Evolutionary conservation across 306 rosid species (phyloP).

Genomic region (Canavalia gladiata): DNA sequence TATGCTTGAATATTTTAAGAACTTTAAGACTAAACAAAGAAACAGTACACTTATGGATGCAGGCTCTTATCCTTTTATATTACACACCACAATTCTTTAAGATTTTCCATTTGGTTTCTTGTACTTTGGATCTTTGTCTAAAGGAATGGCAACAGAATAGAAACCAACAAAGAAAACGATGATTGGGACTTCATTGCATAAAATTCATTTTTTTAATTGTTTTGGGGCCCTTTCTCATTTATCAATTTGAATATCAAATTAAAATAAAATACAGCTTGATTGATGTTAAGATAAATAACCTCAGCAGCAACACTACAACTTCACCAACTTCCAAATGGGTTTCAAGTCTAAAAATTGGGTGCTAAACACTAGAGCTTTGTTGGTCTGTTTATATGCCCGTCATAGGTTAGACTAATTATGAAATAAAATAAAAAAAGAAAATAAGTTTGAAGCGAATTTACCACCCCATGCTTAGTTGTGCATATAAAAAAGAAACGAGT

Average conservation of each 20-base stretch:
- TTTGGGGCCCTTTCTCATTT: slow-evolving; percentile 27
- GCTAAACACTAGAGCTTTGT: slow-evolving; percentile 9
- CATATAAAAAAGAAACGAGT: not conserved
- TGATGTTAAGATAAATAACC: slow-evolving; percentile 33
- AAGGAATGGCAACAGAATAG: slow-evolving; percentile 50
- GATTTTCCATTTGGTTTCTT: slow-evolving; percentile 48
- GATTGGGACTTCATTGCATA: slow-evolving; percentile 46
- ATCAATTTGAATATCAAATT: slow-evolving; percentile 19
- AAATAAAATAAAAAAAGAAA: not conserved
- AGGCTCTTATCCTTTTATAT: slow-evolving; percentile 60
- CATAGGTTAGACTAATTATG: slow-evolving; percentile 21
- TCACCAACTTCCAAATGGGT: slow-evolving; percentile 42
- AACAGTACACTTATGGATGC: slow-evolving; percentile 55
- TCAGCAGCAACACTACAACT: slow-evolving; percentile 15
- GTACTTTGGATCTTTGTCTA: slow-evolving; percentile 55
- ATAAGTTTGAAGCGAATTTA: not conserved
- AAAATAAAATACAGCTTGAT: slow-evolving; percentile 34
- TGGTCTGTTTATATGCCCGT: slow-evolving; percentile 33
- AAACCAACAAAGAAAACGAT: slow-evolving; percentile 57
- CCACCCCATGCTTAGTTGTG: not conserved
- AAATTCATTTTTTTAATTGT: slow-evolving; percentile 5
- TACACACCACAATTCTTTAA: slow-evolving; percentile 39
- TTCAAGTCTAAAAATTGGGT: slow-evolving; percentile 39
- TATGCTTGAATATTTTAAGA: slow-evolving; percentile 40
- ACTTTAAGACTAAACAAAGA: slow-evolving; percentile 41